Evolutionary conservation across 108 stramenopile species (phyloP), one percentile per base, ranked within the genome.

Genomic region (Asterionellopsis glacialis): DNA sequence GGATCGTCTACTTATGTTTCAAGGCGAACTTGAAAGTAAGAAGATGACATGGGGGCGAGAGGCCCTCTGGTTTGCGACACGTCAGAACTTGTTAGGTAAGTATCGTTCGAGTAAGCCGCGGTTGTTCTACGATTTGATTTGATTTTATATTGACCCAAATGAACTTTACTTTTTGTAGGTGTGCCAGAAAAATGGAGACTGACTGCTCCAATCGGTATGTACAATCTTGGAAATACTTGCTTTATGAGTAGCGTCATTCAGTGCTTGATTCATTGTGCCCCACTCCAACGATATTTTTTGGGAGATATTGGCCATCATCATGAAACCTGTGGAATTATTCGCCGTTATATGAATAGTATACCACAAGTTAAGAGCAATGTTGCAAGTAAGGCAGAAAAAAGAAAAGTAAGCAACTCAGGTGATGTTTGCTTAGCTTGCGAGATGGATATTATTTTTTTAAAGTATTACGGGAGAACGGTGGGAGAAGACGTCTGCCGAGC

Each of bases 191-290:
- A 67, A 42, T 71, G 48, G 19, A 57, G 54, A 44, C 77, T 88
- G 26, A 21, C 25, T 18, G 69, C 72, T 39, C 87, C 87, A 16
- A 84, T 90, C 27, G 94, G 95, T 11, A 84, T 92, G 62, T 94
- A 81, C 64, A 94, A 94, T 57, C 73, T 92, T 23, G 95, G 95
- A 1, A 89, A 92, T 65, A 93, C 90, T 22, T 94, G 95, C 75
- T 94, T 75, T 65, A 85, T 88, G 72, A 91, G 65, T 69, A 72
- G 85, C 11, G 75, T 93, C 15, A 56, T 96, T 40, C 93, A 96
- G 57, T 88, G 87, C 64, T 70, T 90, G 28, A 52, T 94, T 11
- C 67, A 87, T 57, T 89, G 85, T 60, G 41, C 38, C 18, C 81
- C 80, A 15, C 50, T 94, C 27, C 85, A 87, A 65, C 66, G 72